Conservation (phyloP, 148 eudicot species). For the Rhododendron vialii region DNA sequence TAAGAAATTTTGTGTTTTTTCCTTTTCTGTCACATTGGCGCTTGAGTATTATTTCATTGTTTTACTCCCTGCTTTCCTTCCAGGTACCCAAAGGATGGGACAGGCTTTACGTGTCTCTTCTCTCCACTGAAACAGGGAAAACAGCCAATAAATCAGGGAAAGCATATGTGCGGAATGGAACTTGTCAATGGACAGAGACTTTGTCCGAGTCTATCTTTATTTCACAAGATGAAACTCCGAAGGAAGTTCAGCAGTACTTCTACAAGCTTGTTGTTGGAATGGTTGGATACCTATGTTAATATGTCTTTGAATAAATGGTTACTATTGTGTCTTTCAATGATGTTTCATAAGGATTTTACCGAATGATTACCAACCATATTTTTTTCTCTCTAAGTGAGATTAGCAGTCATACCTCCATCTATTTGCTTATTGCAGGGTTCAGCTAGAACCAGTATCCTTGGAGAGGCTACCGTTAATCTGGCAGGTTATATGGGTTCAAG, state of each 20-base stretch:
- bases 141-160: constrained; percentile 51
- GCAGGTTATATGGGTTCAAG: constrained; percentile 41
- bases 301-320: not conserved
- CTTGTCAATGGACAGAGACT: constrained; percentile 70
- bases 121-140: constrained; percentile 65
- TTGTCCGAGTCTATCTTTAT: constrained; percentile 53
- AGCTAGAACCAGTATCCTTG: constrained; percentile 65
- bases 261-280: constrained; percentile 61
- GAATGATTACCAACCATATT: not conserved
- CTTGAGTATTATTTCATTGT: constrained; percentile 5
- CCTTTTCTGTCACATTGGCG: not conserved
- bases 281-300: constrained; percentile 31
- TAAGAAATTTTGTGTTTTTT: not conserved
- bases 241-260: constrained; percentile 39
- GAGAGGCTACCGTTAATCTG: constrained; percentile 62
- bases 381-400: not conserved
- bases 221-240: constrained; percentile 36
- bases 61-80: constrained; percentile 6
- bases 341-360: not conserved
- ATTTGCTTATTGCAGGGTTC: constrained; percentile 48
- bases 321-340: not conserved
- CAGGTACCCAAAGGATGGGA: constrained; percentile 96
- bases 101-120: constrained; percentile 57
- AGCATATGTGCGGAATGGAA: constrained; percentile 57
- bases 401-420: not conserved